Evolutionary conservation across 2,329 filamentous ascomycete genomes (phyloP), one percentile per base, ranked within the genome.

Genomic region (Zasmidium angulare): DNA sequence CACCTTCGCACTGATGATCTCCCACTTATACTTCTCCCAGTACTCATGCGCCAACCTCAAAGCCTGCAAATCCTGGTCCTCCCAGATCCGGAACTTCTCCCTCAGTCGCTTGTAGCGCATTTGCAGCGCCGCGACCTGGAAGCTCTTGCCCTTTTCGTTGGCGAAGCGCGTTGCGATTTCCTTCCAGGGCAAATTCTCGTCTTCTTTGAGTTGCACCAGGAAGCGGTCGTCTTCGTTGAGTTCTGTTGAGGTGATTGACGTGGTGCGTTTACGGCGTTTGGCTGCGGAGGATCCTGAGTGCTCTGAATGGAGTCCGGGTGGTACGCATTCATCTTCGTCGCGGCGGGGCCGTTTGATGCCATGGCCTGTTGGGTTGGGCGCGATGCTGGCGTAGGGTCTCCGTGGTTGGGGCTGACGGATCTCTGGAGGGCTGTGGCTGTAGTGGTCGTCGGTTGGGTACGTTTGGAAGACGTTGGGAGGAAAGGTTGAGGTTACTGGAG

Each of bases 41-140:
- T 81, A 81, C 63, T 83, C 80, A 65, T 81, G 76, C 29, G 81
- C 81, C 68, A 77, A 72, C 55, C 76, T 76, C 26, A 83, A 71
- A 12, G 81, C 81, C 60, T 76, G 73, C 47, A 82, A 68, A 59
- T 84, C 81, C 19, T 72, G 69, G n/a, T 82, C 79, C 21, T 77
- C 78, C 81, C 81, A 84, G 1, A 77, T 72, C 21, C 81, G 77
- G 69, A 81, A 77, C 50, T 79, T 76, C 65, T 82, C 80, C 19
- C 79, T 73, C 40, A 83, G 71, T 40, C 81, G 74, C 68, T 82
- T 82, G 64, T 81, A 77, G 20, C 80, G 79, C 81, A 84, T 84
- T 66, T 84, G 81, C 29, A 84, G 71, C 7, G 81, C 79, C 2
- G 81, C 79, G 51, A 82, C 79, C 62, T 82, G 78, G 61, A 80